phyloP scores from a whole-genome alignment of 176 grass and related monocot genomes.

The Oryza glumipatula region DNA sequence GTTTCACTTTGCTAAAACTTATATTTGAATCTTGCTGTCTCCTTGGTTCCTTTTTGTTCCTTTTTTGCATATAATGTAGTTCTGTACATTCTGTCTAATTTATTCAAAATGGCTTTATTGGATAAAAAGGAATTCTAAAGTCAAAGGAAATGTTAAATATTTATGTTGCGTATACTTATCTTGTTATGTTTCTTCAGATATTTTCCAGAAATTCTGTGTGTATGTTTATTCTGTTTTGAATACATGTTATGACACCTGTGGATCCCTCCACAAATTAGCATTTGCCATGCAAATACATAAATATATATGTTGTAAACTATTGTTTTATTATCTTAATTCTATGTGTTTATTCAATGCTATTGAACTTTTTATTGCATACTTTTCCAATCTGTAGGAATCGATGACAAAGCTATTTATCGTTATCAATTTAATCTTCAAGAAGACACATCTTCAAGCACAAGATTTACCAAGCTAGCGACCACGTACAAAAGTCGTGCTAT shows the following conservation, averaged over 20 bases:
- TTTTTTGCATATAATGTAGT: not conserved
- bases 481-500: conserved; percentile 55
- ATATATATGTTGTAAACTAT: not conserved
- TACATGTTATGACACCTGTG: not conserved
- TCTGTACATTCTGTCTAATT: not conserved
- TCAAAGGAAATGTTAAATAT: not conserved
- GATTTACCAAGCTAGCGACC: conserved; percentile 59
- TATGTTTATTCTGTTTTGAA: not conserved
- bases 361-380: conserved; percentile 30
- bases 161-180: not conserved
- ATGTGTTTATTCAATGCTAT: not conserved
- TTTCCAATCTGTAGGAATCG: conserved; percentile 44
- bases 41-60: not conserved
- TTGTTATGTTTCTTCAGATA: not conserved
- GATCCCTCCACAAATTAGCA: not conserved
- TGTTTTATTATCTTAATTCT: conserved; percentile 11
- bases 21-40: not conserved
- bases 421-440: conserved; percentile 62
- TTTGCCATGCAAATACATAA: not conserved
- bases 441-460: conserved; percentile 55
- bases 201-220: too few relatives aligned
- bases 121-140: not conserved
- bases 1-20: not conserved
- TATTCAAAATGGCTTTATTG: not conserved
- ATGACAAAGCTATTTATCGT: conserved; percentile 58